These are phyloP conservation scores for Linderniella brevidens DNA, from an alignment of 257 asterid genomes.

Conservation along the genomic window DNA sequence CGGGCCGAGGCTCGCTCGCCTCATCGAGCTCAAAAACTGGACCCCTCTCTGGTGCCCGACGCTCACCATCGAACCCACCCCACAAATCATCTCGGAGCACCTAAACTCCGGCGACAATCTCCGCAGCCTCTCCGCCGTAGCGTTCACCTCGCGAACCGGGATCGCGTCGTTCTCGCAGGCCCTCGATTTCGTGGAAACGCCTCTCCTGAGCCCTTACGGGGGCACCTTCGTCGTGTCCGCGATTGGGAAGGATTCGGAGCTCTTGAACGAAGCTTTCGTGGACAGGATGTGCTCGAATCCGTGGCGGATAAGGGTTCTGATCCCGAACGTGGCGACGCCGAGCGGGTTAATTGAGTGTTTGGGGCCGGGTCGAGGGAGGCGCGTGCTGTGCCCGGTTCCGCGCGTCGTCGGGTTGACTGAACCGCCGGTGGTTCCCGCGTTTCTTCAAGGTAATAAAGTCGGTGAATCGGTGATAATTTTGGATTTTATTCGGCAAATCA, in stretches of 20 bases:
- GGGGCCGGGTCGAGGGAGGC: constrained; percentile 40
- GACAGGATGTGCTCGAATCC: constrained; percentile 33
- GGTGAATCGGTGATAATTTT: too few relatives aligned
- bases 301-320: constrained; percentile 28
- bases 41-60: too few relatives aligned
- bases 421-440: constrained; percentile 66
- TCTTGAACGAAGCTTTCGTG: constrained; percentile 27
- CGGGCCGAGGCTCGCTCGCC: too few relatives aligned
- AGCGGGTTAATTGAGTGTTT: constrained; percentile 37
- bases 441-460: constrained; percentile 9
- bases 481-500: too few relatives aligned
- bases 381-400: constrained; percentile 63
- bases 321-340: constrained; percentile 64
- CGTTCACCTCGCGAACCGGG: constrained; percentile 74
- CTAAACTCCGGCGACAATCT: constrained; percentile 9
- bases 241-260: constrained; percentile 56
- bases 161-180: constrained; percentile 45
- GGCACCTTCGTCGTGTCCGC: constrained; percentile 41
- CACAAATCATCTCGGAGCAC: too few relatives aligned
- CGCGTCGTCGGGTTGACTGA: constrained; percentile 46
- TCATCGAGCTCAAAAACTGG: too few relatives aligned
- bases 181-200: constrained; percentile 10
- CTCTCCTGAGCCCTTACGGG: constrained; percentile 28
- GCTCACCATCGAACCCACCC: too few relatives aligned
- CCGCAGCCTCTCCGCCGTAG: constrained; percentile 47